These are phyloP conservation scores for Vigna trinervia DNA, from an alignment of 306 rosid species.

Conservation along the genomic window DNA sequence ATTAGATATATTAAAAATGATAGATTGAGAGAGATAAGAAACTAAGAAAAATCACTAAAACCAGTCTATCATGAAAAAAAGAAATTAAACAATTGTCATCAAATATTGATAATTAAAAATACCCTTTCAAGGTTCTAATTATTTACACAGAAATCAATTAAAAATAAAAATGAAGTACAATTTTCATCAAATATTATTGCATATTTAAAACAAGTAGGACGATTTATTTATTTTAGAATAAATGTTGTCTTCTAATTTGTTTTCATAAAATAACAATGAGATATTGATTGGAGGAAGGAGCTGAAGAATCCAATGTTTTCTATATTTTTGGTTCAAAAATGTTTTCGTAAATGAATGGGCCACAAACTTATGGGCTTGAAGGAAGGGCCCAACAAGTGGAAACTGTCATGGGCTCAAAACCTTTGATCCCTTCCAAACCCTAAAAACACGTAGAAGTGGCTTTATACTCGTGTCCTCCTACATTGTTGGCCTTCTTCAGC, in stretches of 20 bases:
- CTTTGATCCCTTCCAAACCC: conserved; percentile 25
- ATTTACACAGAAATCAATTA: too few relatives aligned
- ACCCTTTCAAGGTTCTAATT: too few relatives aligned
- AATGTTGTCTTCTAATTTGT: background rate
- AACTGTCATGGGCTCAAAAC: background rate
- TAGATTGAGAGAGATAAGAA: too few relatives aligned
- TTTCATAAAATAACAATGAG: background rate
- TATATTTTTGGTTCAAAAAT: background rate
- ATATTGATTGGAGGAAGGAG: background rate
- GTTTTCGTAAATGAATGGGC: background rate
- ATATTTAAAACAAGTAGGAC: background rate
- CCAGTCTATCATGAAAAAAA: too few relatives aligned
- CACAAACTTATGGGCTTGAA: conserved; percentile 2
- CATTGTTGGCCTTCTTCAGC: background rate
- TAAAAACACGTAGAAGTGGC: background rate
- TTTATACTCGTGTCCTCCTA: background rate
- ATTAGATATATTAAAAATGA: too few relatives aligned
- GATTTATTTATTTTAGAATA: background rate
- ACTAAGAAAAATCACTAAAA: too few relatives aligned
- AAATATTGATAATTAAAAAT: too few relatives aligned
- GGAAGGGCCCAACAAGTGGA: background rate
- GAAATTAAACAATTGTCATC: too few relatives aligned
- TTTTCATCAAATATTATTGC: background rate
- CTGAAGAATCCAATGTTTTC: background rate
- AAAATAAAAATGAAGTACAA: background rate